These are phyloP conservation scores for Anthracocystis walkeri DNA, from an alignment of 1,284 basidiomycete genomes.

Conservation along the genomic window DNA sequence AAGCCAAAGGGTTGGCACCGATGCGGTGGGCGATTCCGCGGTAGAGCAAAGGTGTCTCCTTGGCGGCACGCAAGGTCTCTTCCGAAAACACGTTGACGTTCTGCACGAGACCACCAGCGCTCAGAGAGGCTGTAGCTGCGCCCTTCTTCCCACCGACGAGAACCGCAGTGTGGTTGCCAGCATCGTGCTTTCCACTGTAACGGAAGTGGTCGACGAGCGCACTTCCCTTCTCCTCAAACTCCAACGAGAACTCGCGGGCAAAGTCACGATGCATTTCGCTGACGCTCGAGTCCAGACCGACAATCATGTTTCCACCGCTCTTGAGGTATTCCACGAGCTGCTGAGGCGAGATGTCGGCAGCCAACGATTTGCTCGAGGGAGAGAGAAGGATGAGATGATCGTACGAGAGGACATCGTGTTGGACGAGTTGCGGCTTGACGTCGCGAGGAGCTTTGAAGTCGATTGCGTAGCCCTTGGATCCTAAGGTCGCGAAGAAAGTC, in stretches of 20 bases:
- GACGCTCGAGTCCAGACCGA: slow-evolving; percentile 78
- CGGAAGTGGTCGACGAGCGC: slow-evolving; percentile 72
- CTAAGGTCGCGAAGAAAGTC: slow-evolving; percentile 41
- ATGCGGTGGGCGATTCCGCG: slow-evolving; percentile 79
- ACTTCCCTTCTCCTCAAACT: slow-evolving; percentile 71
- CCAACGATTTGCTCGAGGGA: slow-evolving; percentile 72
- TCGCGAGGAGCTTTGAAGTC: slow-evolving; percentile 43
- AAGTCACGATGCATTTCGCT: slow-evolving; percentile 72
- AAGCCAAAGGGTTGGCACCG: slow-evolving; percentile 82
- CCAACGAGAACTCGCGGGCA: slow-evolving; percentile 74
- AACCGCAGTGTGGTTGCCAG: slow-evolving; percentile 58
- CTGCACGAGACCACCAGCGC: slow-evolving; percentile 39
- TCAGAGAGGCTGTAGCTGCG: slow-evolving; percentile 5
- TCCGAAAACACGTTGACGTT: slow-evolving; percentile 65
- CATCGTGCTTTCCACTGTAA: slow-evolving; percentile 43
- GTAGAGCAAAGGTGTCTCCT: slow-evolving; percentile 76
- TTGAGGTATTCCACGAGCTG: slow-evolving; percentile 80
- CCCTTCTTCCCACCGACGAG: slow-evolving; percentile 44
- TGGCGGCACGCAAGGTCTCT: slow-evolving; percentile 71
- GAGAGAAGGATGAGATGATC: slow-evolving; percentile 64
- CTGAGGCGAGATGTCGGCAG: slow-evolving; percentile 84
- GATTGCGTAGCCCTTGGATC: slow-evolving; percentile 49
- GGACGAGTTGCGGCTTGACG: slow-evolving; percentile 42
- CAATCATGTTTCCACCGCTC: slow-evolving; percentile 80
- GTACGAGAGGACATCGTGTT: slow-evolving; percentile 59